Evolutionary conservation across 805 yeast genomes (phyloP), one percentile per base, ranked within the genome.

Genomic region (Priceomyces haplophilus): DNA sequence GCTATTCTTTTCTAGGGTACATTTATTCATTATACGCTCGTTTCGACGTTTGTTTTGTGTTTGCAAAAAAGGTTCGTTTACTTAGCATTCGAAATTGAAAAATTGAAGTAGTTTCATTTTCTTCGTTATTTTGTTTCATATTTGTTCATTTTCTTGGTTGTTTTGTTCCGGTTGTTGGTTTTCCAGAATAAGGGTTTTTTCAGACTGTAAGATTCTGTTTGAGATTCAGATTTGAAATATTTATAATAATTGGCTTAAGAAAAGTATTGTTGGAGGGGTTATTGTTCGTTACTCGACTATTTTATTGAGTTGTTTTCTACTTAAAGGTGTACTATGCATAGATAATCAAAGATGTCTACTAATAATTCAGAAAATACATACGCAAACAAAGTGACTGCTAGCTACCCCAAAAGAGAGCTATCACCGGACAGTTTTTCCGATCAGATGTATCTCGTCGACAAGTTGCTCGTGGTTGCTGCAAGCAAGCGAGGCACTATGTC

Each of bases 371-470:
- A 19, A 34, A 21, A 34, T 16, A 21, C 11, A 19, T 5, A 34
- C 24, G 13, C 12, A 36, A 20, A 12, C 12, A 31, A 36, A 7
- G 30, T 12, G 12, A 15, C 20, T 15, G 10, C 15, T 8, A 11
- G 20, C 42, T 30, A 39, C 30, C 43, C 62, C 12, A 60, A 54
- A 38, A 50, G 69, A 48, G 41, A 46, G 18, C 47, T 64, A 37
- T 58, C 59, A 32, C 41, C 44, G 29, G 50, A 53, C 23, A 61
- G 70, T 2, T 66, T 66, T 49, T 50, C 46, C 38, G 44, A 43
- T 39, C 72, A 66, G 46, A 33, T 62, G 11, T 67, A 61, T 21
- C 27, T 47, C 15, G 55, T 66, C 20, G 55, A 56, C 21, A 49
- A 48, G 17, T 34, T 49, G 4, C 18, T 38, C 15, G 27, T 38